These are phyloP conservation scores for Solanum etuberosum DNA, from an alignment of 257 asterid species.

Conservation along the genomic window DNA sequence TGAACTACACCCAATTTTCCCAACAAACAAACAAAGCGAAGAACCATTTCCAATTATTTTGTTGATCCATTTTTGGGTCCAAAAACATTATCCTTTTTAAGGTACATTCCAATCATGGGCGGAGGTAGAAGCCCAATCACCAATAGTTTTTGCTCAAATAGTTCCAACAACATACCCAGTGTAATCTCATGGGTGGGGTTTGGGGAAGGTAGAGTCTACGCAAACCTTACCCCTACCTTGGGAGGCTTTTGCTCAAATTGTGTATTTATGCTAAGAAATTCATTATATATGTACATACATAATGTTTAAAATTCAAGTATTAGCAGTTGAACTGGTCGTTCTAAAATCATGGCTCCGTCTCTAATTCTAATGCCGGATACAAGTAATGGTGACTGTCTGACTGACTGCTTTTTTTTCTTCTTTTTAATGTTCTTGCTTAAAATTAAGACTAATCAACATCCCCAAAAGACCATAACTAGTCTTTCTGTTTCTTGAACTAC, in stretches of 20 bases:
- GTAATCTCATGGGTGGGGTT: too few relatives aligned
- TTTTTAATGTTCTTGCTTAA: not conserved
- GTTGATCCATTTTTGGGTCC: too few relatives aligned
- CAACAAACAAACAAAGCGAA: too few relatives aligned
- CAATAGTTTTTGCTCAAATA: too few relatives aligned
- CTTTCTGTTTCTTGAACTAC: not conserved
- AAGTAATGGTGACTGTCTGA: not conserved
- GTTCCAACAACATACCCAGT: too few relatives aligned
- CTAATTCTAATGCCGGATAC: not conserved
- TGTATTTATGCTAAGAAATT: not conserved
- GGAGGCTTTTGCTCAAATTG: not conserved
- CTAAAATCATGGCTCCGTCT: not conserved
- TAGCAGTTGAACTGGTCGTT: not conserved
- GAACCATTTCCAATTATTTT: too few relatives aligned
- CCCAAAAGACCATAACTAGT: not conserved
- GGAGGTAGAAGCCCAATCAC: too few relatives aligned
- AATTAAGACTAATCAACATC: not conserved
- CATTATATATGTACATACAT: not conserved
- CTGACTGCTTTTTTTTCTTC: not conserved
- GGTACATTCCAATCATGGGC: too few relatives aligned
- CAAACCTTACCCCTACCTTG: not conserved
- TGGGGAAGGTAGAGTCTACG: too few relatives aligned
- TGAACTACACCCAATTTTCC: too few relatives aligned
- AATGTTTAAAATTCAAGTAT: not conserved
- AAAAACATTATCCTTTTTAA: too few relatives aligned